A percentile compares a stretch with the other conserved stretches of the same genome.
Conservation (phyloP, 179 eudicot genomes). For the Spergularia azorica region DNA sequence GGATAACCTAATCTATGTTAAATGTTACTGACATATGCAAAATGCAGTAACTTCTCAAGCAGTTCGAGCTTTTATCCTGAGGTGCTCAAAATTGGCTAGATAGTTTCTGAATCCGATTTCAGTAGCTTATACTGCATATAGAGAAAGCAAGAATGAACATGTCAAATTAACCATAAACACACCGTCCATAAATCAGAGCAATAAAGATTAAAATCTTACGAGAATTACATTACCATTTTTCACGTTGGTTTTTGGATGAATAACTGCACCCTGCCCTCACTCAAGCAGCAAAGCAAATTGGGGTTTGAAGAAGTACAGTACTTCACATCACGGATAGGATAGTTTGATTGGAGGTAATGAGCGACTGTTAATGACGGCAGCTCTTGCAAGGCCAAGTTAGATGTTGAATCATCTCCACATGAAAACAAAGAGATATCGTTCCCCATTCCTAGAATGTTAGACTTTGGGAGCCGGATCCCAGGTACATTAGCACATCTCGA, state of each 20-base stretch:
- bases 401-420: constrained; percentile 61
- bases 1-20: constrained; percentile 1
- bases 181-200: not conserved
- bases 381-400: constrained; percentile 58
- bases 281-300: constrained; percentile 65
- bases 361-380: constrained; percentile 50
- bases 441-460: constrained; percentile 46
- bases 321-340: constrained; percentile 72
- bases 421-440: constrained; percentile 47
- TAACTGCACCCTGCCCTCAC: constrained; percentile 60
- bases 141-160: not conserved
- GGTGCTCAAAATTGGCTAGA: not conserved
- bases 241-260: constrained; percentile 39
- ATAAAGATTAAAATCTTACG: not conserved
- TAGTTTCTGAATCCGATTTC: not conserved
- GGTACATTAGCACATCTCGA: constrained; percentile 57
- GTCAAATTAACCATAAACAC: not conserved
- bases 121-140: not conserved
- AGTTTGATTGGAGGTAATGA: constrained; percentile 43
- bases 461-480: constrained; percentile 70
- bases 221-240: constrained; percentile 32
- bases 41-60: not conserved
- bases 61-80: not conserved
- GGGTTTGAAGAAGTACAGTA: constrained; percentile 34
- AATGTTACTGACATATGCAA: not conserved